phyloP scores from a whole-genome alignment of 2,329 filamentous ascomycete genomes.

The Pseudocercospora vitis region DNA sequence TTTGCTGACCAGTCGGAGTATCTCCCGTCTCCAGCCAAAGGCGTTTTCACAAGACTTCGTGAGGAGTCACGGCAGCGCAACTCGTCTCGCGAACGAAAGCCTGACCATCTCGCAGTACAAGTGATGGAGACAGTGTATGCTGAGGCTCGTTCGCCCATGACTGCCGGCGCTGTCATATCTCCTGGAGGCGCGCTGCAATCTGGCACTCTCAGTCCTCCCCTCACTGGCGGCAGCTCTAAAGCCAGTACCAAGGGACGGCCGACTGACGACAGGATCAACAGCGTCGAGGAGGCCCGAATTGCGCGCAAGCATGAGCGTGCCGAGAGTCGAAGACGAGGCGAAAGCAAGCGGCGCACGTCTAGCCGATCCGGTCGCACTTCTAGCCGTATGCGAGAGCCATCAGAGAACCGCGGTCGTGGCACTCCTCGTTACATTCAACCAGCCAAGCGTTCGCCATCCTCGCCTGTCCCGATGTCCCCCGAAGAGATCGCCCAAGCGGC shows the following conservation, averaged over 20 bases:
- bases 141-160: slow-evolving; percentile 25
- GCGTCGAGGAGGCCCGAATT: slow-evolving; percentile 67
- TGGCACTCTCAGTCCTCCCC: slow-evolving; percentile 35
- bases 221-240: slow-evolving; percentile 51
- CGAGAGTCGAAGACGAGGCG: slow-evolving; percentile 47
- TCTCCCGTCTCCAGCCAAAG: slow-evolving; percentile 68
- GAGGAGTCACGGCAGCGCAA: slow-evolving; percentile 63
- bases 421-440: slow-evolving; percentile 68
- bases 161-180: slow-evolving; percentile 6
- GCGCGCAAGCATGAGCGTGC: slow-evolving; percentile 41
- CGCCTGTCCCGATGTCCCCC: slow-evolving; percentile 90
- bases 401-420: slow-evolving; percentile 69
- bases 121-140: slow-evolving; percentile 47
- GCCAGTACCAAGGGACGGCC: slow-evolving; percentile 62
- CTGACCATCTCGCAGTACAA: slow-evolving; percentile 61
- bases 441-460: slow-evolving; percentile 82
- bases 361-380: slow-evolving; percentile 39
- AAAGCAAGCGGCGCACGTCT: slow-evolving; percentile 50
- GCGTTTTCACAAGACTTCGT: slow-evolving; percentile 62
- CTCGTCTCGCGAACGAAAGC: slow-evolving; percentile 75
- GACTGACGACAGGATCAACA: slow-evolving; percentile 82
- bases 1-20: slow-evolving; percentile 41
- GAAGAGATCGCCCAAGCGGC: slow-evolving; percentile 61
- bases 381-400: slow-evolving; percentile 51
- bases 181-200: slow-evolving; percentile 5